These are phyloP conservation scores for Phylloporus arenicola DNA, from an alignment of 768 basidiomycete species.

Conservation along the genomic window DNA sequence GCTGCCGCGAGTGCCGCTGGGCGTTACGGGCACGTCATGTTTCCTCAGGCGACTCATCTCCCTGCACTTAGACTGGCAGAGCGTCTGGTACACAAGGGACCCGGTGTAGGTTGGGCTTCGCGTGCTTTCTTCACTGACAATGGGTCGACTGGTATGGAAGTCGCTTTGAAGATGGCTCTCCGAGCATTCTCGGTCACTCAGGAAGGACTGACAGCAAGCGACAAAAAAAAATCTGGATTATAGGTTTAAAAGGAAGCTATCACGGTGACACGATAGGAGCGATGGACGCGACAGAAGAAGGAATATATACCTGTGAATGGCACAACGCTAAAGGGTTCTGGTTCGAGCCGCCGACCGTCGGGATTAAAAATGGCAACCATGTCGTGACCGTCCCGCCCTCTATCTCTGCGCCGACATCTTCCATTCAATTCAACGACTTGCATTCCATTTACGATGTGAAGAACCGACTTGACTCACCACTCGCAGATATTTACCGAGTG, in stretches of 20 bases:
- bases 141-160: slow-evolving; percentile 94
- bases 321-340: slow-evolving; percentile 88
- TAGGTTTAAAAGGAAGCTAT: slow-evolving; percentile 90
- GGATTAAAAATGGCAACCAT: slow-evolving; percentile 55
- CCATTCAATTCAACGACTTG: slow-evolving; percentile 37
- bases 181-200: slow-evolving; percentile 51
- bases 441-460: slow-evolving; percentile 66
- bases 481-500: slow-evolving; percentile 58
- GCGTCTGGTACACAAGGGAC: slow-evolving; percentile 63
- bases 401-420: slow-evolving; percentile 30
- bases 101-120: slow-evolving; percentile 87
- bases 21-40: slow-evolving; percentile 96
- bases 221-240: slow-evolving; percentile 59
- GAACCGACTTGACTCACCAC: slow-evolving; percentile 48
- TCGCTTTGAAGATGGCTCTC: slow-evolving; percentile 96
- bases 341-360: slow-evolving; percentile 85
- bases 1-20: slow-evolving; percentile 89
- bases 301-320: slow-evolving; percentile 95
- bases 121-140: slow-evolving; percentile 93
- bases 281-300: slow-evolving; percentile 93
- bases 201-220: slow-evolving; percentile 29
- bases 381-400: slow-evolving; percentile 50
- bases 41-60: slow-evolving; percentile 79
- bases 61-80: slow-evolving; percentile 86
- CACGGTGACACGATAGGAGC: slow-evolving; percentile 97